These are phyloP conservation scores for Artemisia tridentata DNA, from an alignment of 129 eudicot genomes.

Conservation along the genomic window DNA sequence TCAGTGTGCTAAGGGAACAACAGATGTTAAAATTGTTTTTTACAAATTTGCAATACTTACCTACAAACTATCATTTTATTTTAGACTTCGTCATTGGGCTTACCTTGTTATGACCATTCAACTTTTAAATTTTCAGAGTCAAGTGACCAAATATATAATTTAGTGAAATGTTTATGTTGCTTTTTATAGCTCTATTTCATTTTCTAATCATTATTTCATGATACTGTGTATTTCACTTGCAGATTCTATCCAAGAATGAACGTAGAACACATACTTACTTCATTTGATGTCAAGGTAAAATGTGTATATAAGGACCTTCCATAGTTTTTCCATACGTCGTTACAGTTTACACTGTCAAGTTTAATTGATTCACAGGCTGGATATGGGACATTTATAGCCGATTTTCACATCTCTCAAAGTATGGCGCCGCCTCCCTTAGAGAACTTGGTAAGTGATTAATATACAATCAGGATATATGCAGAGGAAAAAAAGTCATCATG, in stretches of 20 bases:
- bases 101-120: no score
- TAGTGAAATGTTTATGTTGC: no score
- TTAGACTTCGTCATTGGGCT: no score
- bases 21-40: no score
- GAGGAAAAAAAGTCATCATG: neutral
- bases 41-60: no score
- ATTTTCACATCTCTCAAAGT: constrained; percentile 35
- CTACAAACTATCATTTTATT: no score
- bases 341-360: constrained; percentile 16
- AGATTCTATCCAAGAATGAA: constrained; percentile 47
- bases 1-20: no score
- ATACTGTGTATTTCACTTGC: constrained; percentile 20
- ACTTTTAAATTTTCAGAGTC: no score
- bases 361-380: constrained; percentile 33
- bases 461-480: constrained; percentile 9
- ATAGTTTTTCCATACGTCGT: neutral
- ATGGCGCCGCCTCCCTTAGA: constrained; percentile 24
- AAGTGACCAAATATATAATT: no score
- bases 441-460: constrained; percentile 33
- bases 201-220: constrained; percentile 3
- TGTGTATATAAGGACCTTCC: neutral
- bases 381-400: constrained; percentile 30
- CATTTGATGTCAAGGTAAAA: constrained; percentile 35
- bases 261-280: constrained; percentile 31
- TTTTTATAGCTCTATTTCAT: neutral